Evolutionary conservation across 495 filamentous ascomycete species (phyloP).

Genomic region (Trichoderma reesei): DNA sequence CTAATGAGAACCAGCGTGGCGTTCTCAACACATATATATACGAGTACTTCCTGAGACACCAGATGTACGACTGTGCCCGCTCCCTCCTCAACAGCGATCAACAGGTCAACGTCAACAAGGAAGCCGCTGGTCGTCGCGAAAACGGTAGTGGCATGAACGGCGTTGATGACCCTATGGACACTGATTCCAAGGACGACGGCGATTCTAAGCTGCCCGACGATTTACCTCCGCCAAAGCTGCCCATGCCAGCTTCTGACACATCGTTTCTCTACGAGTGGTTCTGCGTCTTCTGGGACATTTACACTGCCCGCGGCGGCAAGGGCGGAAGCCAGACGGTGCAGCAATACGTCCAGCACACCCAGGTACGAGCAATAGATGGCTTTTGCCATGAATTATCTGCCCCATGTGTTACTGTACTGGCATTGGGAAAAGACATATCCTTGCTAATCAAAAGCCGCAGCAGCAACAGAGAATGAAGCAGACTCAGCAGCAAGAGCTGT

Average conservation of each 20-base stretch:
- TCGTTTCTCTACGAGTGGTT: conserved; percentile 94
- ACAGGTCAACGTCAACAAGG: conserved; percentile 42
- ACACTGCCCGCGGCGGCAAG: conserved; percentile 60
- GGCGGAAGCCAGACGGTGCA: conserved; percentile 42
- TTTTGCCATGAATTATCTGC: not conserved
- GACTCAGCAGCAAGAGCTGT: conserved; percentile 56
- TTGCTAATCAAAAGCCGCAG: conserved; percentile 26
- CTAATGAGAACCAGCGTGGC: conserved; percentile 31
- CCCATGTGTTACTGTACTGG: not conserved
- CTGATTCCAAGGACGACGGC: conserved; percentile 65
- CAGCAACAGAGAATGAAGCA: conserved; percentile 58
- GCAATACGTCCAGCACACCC: conserved; percentile 69
- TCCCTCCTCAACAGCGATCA: conserved; percentile 56
- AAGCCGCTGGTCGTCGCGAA: conserved; percentile 49
- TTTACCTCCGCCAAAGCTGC: conserved; percentile 63
- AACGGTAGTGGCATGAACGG: conserved; percentile 59
- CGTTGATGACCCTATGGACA: conserved; percentile 71
- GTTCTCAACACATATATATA: conserved; percentile 92
- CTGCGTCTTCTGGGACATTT: conserved; percentile 93
- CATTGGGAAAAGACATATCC: conserved; percentile 15
- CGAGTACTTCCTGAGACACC: conserved; percentile 83
- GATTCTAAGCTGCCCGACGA: conserved; percentile 66
- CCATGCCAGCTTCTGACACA: conserved; percentile 50
- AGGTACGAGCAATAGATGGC: conserved; percentile 46
- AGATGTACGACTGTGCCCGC: conserved; percentile 70